These are phyloP conservation scores for Aegilops umbellulata DNA, from an alignment of 176 grass and related monocot species.

Conservation along the genomic window DNA sequence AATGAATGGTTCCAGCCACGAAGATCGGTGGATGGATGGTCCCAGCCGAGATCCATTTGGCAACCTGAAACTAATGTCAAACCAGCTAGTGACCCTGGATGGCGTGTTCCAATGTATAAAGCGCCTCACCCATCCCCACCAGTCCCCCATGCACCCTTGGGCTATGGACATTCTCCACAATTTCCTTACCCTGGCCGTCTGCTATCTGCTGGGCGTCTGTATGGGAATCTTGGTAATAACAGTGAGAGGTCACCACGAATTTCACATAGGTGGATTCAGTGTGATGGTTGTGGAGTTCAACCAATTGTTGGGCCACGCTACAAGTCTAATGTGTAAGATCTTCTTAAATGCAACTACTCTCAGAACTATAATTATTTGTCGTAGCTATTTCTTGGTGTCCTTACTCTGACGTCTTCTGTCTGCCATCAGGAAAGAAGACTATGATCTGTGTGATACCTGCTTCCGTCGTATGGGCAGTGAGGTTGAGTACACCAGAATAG, in stretches of 20 bases:
- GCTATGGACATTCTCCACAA: conserved; percentile 32
- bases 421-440: conserved; percentile 73
- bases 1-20: conserved; percentile 14
- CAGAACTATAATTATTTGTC: neutral
- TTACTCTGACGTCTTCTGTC: conserved; percentile 18
- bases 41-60: conserved; percentile 10
- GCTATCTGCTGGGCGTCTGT: conserved; percentile 29
- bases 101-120: conserved; percentile 33
- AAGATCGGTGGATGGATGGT: conserved; percentile 16
- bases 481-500: conserved; percentile 56
- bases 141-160: neutral
- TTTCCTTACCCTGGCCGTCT: conserved; percentile 46
- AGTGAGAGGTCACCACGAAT: neutral
- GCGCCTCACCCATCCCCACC: conserved; percentile 10
- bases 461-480: conserved; percentile 62
- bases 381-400: neutral
- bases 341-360: neutral
- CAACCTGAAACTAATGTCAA: conserved; percentile 30
- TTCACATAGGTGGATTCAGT: conserved; percentile 61
- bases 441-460: conserved; percentile 83
- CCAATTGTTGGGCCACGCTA: conserved; percentile 81
- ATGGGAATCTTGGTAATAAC: conserved; percentile 37
- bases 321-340: conserved; percentile 83
- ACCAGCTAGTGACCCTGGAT: conserved; percentile 18
- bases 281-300: conserved; percentile 84